A percentile compares a stretch with the other conserved stretches of the same genome.
These are phyloP conservation scores for Colletotrichum tofieldiae DNA, from an alignment of 2,329 filamentous ascomycete species.

Conservation along the genomic window DNA sequence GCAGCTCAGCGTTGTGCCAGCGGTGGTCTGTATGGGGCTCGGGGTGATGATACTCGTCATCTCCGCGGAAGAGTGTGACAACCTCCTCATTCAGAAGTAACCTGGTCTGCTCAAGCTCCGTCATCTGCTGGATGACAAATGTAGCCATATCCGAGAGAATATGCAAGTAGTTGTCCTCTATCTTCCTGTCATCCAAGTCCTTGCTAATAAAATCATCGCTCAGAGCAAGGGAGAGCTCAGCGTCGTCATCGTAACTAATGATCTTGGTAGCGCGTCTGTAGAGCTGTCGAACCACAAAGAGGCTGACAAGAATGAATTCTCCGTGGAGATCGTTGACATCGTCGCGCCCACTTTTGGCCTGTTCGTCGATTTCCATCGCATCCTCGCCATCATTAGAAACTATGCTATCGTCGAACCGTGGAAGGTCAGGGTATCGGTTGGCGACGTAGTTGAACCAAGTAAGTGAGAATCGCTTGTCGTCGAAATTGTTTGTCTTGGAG, in stretches of 20 bases:
- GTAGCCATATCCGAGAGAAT: constrained; percentile 55
- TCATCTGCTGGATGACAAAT: constrained; percentile 56
- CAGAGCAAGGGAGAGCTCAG: constrained; percentile 49
- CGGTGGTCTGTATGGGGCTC: constrained; percentile 20
- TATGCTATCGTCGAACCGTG: constrained; percentile 24
- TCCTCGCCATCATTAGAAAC: constrained; percentile 1
- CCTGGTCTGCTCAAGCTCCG: constrained; percentile 54
- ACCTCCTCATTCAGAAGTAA: constrained; percentile 53
- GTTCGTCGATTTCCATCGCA: constrained; percentile 27
- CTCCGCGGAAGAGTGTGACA: constrained; percentile 55
- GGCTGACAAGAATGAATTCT: constrained; percentile 58
- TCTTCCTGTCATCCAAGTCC: constrained; percentile 44
- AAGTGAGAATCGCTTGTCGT: constrained; percentile 31
- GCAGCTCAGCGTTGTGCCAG: constrained; percentile 33
- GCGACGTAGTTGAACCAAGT: constrained; percentile 40
- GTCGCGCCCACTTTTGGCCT: neutral
- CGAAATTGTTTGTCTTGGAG: constrained; percentile 24
- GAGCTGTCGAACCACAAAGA: constrained; percentile 57
- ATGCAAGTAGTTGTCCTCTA: constrained; percentile 55
- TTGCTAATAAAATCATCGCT: constrained; percentile 51
- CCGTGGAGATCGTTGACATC: constrained; percentile 49
- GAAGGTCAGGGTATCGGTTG: constrained; percentile 26
- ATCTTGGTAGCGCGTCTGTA: constrained; percentile 59
- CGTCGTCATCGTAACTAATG: constrained; percentile 44
- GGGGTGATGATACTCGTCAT: constrained; percentile 24